Evolutionary conservation across 768 basidiomycete genomes (phyloP).

Genomic region (Agaricus subrufescens): DNA sequence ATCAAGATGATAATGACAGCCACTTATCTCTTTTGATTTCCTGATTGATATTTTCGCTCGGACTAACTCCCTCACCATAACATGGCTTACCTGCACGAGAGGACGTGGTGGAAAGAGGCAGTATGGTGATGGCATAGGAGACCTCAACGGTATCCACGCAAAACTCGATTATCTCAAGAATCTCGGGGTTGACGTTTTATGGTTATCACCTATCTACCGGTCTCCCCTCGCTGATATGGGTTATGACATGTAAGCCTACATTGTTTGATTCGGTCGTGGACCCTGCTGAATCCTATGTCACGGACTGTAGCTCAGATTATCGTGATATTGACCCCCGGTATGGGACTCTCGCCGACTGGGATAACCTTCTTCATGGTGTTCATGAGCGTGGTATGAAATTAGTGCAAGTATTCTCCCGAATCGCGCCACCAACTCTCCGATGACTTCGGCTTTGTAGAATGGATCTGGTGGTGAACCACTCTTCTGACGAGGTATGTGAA

Average conservation of each 20-base stretch:
- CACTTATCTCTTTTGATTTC: background rate
- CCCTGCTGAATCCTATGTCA: background rate
- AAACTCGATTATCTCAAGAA: constrained; percentile 68
- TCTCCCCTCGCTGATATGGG: constrained; percentile 72
- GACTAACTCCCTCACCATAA: background rate
- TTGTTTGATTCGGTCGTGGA: background rate
- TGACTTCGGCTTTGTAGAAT: constrained; percentile 36
- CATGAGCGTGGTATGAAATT: constrained; percentile 68
- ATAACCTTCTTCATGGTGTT: constrained; percentile 43
- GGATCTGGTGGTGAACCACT: constrained; percentile 77
- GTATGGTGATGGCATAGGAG: constrained; percentile 64
- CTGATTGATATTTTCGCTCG: background rate
- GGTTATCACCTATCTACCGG: constrained; percentile 70
- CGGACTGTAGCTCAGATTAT: constrained; percentile 53
- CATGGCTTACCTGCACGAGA: constrained; percentile 9
- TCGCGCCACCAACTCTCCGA: background rate
- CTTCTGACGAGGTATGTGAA: constrained; percentile 51
- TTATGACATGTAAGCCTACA: constrained; percentile 53
- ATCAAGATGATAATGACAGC: background rate
- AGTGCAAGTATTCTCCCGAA: constrained; percentile 32
- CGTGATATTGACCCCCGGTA: constrained; percentile 58
- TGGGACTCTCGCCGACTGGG: constrained; percentile 61
- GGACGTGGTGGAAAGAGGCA: constrained; percentile 54
- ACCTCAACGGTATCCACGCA: constrained; percentile 58
- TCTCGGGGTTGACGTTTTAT: constrained; percentile 63